Evolutionary conservation across 2,329 filamentous ascomycete species (phyloP).

Genomic region (Cladosporium austrohemisphaericum): DNA sequence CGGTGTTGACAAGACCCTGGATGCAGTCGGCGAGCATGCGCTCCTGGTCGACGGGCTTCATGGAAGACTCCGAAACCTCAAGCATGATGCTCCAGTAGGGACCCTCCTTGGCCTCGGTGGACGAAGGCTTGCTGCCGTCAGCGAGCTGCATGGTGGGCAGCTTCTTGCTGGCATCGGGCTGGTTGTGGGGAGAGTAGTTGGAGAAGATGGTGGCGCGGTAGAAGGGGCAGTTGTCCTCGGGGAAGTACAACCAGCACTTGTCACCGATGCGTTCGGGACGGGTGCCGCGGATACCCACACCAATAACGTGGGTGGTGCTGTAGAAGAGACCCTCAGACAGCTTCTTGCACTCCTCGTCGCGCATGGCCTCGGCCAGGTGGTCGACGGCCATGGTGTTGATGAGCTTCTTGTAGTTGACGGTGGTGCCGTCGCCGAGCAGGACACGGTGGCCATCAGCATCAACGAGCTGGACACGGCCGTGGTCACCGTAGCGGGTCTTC

Average conservation of each 20-base stretch:
- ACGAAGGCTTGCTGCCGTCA: constrained; percentile 75
- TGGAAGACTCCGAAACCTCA: constrained; percentile 89
- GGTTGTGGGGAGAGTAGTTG: constrained; percentile 99
- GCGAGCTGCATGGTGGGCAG: constrained; percentile 82
- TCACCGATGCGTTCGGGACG: constrained; percentile 95
- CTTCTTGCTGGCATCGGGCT: constrained; percentile 77
- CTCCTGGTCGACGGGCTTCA: constrained; percentile 88
- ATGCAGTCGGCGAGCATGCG: constrained; percentile 88
- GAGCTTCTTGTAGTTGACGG: constrained; percentile 85
- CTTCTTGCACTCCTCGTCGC: constrained; percentile 74
- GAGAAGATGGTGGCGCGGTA: constrained; percentile 99
- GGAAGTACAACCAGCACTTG: constrained; percentile 99
- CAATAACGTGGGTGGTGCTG: constrained; percentile 95
- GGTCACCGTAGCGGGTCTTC: constrained; percentile 85
- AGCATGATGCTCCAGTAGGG: constrained; percentile 99
- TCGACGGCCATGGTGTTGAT: constrained; percentile 97
- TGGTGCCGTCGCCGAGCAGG: constrained; percentile 77
- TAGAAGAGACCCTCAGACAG: constrained; percentile 92
- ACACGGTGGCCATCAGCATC: constrained; percentile 82
- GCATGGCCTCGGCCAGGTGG: constrained; percentile 79
- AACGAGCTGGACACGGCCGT: constrained; percentile 79
- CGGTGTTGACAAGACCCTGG: constrained; percentile 94
- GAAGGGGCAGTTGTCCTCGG: constrained; percentile 97
- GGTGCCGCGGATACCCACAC: constrained; percentile 86
- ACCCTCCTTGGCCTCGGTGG: constrained; percentile 71